Evolutionary conservation across 345 rosid species (phyloP).

Genomic region (Hypericum perforatum): DNA sequence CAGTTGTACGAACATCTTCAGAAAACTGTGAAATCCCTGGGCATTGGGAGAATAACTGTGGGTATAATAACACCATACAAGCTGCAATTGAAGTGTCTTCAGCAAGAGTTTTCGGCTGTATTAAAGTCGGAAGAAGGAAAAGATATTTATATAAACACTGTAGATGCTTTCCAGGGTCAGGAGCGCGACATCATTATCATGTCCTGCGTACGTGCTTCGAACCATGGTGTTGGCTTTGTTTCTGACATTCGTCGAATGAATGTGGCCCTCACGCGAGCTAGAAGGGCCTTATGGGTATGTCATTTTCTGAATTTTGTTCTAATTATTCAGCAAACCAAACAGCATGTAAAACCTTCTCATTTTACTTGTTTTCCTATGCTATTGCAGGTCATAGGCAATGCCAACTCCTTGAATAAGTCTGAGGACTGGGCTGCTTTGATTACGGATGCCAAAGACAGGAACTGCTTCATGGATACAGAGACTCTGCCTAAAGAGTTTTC

Average conservation of each 20-base stretch:
- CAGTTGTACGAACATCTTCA: slow-evolving; percentile 86
- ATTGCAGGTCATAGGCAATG: slow-evolving; percentile 89
- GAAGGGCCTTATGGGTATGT: slow-evolving; percentile 93
- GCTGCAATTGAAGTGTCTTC: slow-evolving; percentile 93
- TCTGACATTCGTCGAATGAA: slow-evolving; percentile 96
- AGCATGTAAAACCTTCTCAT: no score
- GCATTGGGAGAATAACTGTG: slow-evolving; percentile 60
- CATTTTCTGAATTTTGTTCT: neutral
- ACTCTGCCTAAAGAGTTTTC: slow-evolving; percentile 67
- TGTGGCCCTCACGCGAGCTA: slow-evolving; percentile 98
- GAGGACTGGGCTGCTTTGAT: slow-evolving; percentile 96
- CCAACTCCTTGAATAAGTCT: slow-evolving; percentile 62
- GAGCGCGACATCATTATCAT: slow-evolving; percentile 98
- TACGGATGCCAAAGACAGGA: slow-evolving; percentile 77
- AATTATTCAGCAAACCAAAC: no score
- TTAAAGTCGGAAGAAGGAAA: slow-evolving; percentile 83
- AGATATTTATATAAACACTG: slow-evolving; percentile 90
- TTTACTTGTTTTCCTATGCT: no score
- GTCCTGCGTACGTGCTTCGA: slow-evolving; percentile 99
- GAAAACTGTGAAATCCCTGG: slow-evolving; percentile 57
- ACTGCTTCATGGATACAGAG: slow-evolving; percentile 86
- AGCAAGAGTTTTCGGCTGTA: slow-evolving; percentile 68
- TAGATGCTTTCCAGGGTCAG: slow-evolving; percentile 99
- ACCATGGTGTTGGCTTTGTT: slow-evolving; percentile 94
- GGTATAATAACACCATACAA: slow-evolving; percentile 97